Conservation (phyloP, 805 yeast genomes). For the Candida yuanshanica region DNA sequence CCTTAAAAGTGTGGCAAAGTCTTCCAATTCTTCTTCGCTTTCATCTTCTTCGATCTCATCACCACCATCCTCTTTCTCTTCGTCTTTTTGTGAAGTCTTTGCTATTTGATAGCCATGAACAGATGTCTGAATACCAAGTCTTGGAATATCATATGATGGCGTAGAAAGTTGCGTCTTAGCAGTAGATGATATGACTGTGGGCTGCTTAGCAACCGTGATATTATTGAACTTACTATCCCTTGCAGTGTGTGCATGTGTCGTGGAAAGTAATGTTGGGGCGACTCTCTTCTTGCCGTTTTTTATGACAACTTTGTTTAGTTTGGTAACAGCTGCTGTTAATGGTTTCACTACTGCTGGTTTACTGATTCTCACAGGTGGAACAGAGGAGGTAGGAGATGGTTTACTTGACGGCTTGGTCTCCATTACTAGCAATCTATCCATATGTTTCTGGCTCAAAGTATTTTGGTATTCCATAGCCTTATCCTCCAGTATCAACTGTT, state of each 20-base stretch:
- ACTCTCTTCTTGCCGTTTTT: conserved; percentile 76
- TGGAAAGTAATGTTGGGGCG: conserved; percentile 60
- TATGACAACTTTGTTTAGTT: conserved; percentile 47
- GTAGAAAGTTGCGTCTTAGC: conserved; percentile 30
- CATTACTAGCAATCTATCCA: conserved; percentile 38
- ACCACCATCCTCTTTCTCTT: conserved; percentile 20
- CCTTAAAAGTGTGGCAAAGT: conserved; percentile 17
- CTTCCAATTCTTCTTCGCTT: conserved; percentile 42
- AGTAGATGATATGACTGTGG: conserved; percentile 7
- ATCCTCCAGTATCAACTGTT: conserved; percentile 71
- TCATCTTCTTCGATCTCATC: conserved; percentile 30
- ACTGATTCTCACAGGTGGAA: conserved; percentile 1
- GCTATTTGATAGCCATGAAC: conserved; percentile 48
- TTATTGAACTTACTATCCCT: conserved; percentile 14
- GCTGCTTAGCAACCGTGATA: conserved; percentile 9
- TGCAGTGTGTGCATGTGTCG: conserved; percentile 25
- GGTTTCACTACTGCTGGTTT: not conserved
- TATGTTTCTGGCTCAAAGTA: conserved; percentile 26
- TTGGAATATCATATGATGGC: conserved; percentile 48
- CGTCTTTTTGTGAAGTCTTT: conserved; percentile 23
- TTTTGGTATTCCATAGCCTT: conserved; percentile 38
- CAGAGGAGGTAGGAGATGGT: conserved; percentile 2
- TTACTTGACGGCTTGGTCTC: conserved; percentile 10
- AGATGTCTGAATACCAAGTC: conserved; percentile 57
- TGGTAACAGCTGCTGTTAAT: conserved; percentile 4